Evolutionary conservation across 441 rosid species (phyloP), one percentile per base, ranked within the genome.

Genomic region (Gossypium schwendimanii): DNA sequence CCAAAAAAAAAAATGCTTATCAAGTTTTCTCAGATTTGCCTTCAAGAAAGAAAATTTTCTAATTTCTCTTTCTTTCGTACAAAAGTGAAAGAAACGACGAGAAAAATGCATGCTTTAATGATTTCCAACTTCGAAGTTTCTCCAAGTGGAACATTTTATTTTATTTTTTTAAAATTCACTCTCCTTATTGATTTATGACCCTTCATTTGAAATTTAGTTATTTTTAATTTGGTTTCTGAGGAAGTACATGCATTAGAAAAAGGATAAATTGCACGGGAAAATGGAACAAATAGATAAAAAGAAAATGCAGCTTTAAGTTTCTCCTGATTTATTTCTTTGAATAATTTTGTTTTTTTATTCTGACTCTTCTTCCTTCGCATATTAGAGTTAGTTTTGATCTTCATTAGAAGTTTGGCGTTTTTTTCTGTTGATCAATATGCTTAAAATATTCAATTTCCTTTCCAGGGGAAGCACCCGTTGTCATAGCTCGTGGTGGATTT

Each of bases 401-500:
- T 53, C 14, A 53, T 7, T 12, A 47, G n/a, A 47, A 47, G 17
- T 47, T 47, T 47, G 52, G 14, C 52, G 0, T 12, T 47, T 47
- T 62, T n/a, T 47, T 41, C 36, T 53, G 3, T 63, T 58, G 24
- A 66, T 53, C 24, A 31, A 36, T 41, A 26, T 10, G 44, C 60
- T 49, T 62, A 49, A 18, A 11, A 3, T 20, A 15, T 72, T 33
- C 36, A 9, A 11, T 72, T 62, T 72, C 21, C 4, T 31, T 60
- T 84, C 88, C 90, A 92, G 98, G 97, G 57, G 75, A 73, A 23
- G 66, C 78, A 39, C 98, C 99, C 17, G 70, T 79, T 15, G 84
- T 94, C 45, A 60, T 94, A 3, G 99, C 99, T 23, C 91, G 84
- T 31, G 99, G 98, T 33, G 98, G 99, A 52, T 91, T 92, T 81